These are phyloP conservation scores for Calocybe gambosa DNA, from an alignment of 1,284 basidiomycete species.

Conservation along the genomic window DNA sequence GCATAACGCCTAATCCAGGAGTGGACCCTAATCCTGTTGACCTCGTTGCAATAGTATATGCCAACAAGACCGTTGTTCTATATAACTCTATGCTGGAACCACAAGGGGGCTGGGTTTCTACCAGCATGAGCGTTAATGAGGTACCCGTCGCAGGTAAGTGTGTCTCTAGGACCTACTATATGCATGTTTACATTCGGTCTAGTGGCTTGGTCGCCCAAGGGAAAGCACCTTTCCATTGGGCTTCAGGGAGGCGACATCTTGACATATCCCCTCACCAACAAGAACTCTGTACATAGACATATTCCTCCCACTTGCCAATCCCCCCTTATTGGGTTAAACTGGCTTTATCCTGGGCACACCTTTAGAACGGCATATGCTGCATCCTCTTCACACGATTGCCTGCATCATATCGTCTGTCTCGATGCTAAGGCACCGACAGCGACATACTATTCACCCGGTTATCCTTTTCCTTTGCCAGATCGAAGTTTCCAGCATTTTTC, in stretches of 20 bases:
- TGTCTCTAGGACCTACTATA: not conserved
- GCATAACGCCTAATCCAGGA: conserved; percentile 63
- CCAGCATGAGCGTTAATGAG: conserved; percentile 35
- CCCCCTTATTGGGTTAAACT: conserved; percentile 51
- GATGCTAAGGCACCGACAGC: conserved; percentile 51
- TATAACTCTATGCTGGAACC: conserved; percentile 48
- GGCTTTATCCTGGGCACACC: conserved; percentile 67
- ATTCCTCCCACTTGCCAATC: conserved; percentile 53
- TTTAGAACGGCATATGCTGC: conserved; percentile 67
- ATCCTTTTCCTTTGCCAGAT: conserved; percentile 49
- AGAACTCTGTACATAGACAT: conserved; percentile 48
- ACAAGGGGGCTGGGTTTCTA: conserved; percentile 59
- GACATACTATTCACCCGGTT: conserved; percentile 46
- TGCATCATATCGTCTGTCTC: conserved; percentile 56
- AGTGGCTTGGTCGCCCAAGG: conserved; percentile 85
- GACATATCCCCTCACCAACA: conserved; percentile 59
- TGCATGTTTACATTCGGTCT: not conserved
- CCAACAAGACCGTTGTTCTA: conserved; percentile 48
- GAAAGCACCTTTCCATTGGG: conserved; percentile 79
- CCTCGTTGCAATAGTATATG: conserved; percentile 54
- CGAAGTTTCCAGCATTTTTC: conserved; percentile 50
- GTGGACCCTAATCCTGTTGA: conserved; percentile 44
- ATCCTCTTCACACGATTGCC: conserved; percentile 42
- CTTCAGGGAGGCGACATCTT: conserved; percentile 66
- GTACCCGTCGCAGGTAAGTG: conserved; percentile 53